Evolutionary conservation across 2,329 filamentous ascomycete species (phyloP), one percentile per base, ranked within the genome.

Genomic region (Macroventuria anomochaeta): DNA sequence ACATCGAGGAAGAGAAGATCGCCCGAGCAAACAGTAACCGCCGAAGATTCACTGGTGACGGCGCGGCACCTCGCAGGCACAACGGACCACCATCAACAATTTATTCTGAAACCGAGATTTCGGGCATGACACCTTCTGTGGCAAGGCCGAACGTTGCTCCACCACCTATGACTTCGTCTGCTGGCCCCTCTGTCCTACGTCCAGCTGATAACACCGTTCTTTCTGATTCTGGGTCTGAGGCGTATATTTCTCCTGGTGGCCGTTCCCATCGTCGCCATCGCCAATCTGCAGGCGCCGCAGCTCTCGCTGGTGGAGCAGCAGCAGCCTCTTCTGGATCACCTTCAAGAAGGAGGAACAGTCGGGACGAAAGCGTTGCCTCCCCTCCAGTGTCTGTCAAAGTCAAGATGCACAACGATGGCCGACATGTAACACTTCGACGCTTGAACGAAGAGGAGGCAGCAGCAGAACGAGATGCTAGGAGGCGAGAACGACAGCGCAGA

Each of bases 41-140:
- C n/a, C 84, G 86, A 18, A 81, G 81, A 62, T 91, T 85, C 57
- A 91, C 88, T 2, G 88, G 85, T 23, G 89, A 92, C 68, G 87
- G 87, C 15, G 38, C 52, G 18, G 64, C 68, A n/a, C 67, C 71
- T 3, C 51, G 44, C 23, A 67, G 67, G 42, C 58, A 64, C 23
- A 61, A 65, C 25, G 61, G 70, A 33, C 67, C 67, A 10, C 62
- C 64, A 25, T 76, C 74, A 7, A 76, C 79, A 11, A 72, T 78
- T n/a, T 69, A 77, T 18, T 75, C 77, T n/a, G 74, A 78, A 34
- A 75, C 68, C 34, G 75, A 75, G 5, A 66, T 79, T 26, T 69
- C 69, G 4, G 76, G 76, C 10, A 76, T 76, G 49, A 80, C 79
- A 46, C 78, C 78, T 28, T 76, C 76, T 20, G 58, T 79, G 12